Conservation (phyloP, 2,329 filamentous ascomycete genomes). For the Clathrospora elynae region DNA sequence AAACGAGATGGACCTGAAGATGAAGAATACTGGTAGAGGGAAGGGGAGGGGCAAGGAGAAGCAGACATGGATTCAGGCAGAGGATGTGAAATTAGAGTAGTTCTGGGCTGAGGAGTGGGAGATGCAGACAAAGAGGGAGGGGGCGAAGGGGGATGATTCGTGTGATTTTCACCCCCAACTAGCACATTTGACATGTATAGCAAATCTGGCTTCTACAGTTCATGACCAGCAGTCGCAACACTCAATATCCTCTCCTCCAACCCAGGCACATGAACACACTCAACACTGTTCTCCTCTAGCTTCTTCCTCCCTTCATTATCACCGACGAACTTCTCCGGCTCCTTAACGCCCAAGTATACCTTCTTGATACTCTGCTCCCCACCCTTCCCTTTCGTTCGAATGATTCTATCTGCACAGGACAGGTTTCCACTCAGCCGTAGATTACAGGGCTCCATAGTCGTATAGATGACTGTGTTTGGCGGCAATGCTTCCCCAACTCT, state of each 20-base stretch:
- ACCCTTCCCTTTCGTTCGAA: slow-evolving; percentile 53
- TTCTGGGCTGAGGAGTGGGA: slow-evolving; percentile 81
- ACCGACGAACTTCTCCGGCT: slow-evolving; percentile 88
- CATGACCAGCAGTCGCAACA: slow-evolving; percentile 84
- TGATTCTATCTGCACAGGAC: slow-evolving; percentile 79
- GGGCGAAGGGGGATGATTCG: neutral
- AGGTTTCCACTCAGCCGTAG: slow-evolving; percentile 74
- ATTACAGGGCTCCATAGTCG: slow-evolving; percentile 88
- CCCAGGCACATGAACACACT: slow-evolving; percentile 73
- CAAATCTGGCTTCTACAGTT: slow-evolving; percentile 24
- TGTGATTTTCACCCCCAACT: too few relatives aligned
- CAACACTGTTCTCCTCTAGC: slow-evolving; percentile 73
- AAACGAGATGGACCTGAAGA: slow-evolving; percentile 20
- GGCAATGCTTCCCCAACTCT: slow-evolving; percentile 59
- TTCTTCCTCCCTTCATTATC: slow-evolving; percentile 75
- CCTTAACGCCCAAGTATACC: slow-evolving; percentile 85
- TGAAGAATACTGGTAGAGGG: slow-evolving; percentile 6
- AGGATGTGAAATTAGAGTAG: slow-evolving; percentile 58
- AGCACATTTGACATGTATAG: too few relatives aligned
- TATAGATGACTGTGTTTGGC: slow-evolving; percentile 72
- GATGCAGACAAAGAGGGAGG: slow-evolving; percentile 60
- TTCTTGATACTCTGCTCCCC: slow-evolving; percentile 67
- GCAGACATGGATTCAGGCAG: slow-evolving; percentile 2
- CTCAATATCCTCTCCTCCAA: slow-evolving; percentile 79
- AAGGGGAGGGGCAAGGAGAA: slow-evolving; percentile 13